Conservation (phyloP, 371 early-diverging fungal species). For the Antonospora locustae region DNA sequence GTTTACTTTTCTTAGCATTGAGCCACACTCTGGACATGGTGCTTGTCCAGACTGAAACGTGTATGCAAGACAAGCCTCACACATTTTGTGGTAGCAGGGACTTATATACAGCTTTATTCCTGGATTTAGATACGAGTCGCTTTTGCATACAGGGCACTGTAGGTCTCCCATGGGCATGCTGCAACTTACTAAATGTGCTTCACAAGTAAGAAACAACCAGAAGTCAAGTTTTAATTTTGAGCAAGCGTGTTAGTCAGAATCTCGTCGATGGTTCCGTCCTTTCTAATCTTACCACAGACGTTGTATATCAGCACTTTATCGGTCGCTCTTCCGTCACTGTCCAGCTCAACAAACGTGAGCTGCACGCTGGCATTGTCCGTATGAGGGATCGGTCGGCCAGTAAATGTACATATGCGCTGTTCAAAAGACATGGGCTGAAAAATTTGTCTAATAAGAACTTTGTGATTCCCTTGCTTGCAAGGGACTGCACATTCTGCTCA, state of each 20-base stretch:
- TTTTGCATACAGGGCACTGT: slow-evolving; percentile 80
- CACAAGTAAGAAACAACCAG: no score
- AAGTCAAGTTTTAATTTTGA: slow-evolving; percentile 18
- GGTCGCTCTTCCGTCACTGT: slow-evolving; percentile 46
- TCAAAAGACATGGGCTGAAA: slow-evolving; percentile 25
- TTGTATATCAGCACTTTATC: slow-evolving; percentile 43
- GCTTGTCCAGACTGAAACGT: slow-evolving; percentile 49
- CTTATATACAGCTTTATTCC: slow-evolving; percentile 74
- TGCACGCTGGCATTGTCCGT: slow-evolving; percentile 51
- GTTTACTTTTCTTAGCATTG: slow-evolving; percentile 50
- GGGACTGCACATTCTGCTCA: no score
- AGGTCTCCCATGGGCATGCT: slow-evolving; percentile 59
- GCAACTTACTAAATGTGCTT: slow-evolving; percentile 3
- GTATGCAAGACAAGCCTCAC: slow-evolving; percentile 53
- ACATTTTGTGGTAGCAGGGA: slow-evolving; percentile 92
- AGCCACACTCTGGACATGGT: slow-evolving; percentile 55
- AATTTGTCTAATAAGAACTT: no score
- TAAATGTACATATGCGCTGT: slow-evolving; percentile 50
- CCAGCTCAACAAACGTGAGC: slow-evolving; percentile 47
- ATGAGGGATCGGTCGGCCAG: slow-evolving; percentile 51
- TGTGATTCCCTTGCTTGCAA: no score
- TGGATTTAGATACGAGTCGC: slow-evolving; percentile 77
- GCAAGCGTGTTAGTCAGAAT: slow-evolving; percentile 37
- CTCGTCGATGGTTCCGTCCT: slow-evolving; percentile 46
- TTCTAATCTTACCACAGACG: slow-evolving; percentile 48